Evolutionary conservation across 2,329 filamentous ascomycete species (phyloP).

Genomic region (Penicillium palitans): DNA sequence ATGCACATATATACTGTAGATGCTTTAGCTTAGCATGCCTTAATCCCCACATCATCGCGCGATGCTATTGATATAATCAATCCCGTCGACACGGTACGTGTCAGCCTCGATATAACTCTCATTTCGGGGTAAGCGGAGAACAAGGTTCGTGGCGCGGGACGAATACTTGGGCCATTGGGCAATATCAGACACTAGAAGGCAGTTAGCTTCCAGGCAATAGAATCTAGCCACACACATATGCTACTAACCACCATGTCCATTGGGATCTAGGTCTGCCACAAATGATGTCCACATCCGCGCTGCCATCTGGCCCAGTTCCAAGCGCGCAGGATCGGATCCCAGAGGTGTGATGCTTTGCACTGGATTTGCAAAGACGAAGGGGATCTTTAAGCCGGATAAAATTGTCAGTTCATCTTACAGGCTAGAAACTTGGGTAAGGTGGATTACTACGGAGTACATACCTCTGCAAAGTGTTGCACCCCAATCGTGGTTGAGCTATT

Average conservation of each 20-base stretch:
- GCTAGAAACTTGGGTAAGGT: not conserved
- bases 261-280: slow-evolving; percentile 30
- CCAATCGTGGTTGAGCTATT: slow-evolving; percentile 30
- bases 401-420: not conserved
- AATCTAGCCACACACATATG: not conserved
- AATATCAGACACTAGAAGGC: slow-evolving; percentile 21
- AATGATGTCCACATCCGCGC: slow-evolving; percentile 38
- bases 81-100: slow-evolving; percentile 29
- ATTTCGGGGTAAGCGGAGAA: slow-evolving; percentile 29
- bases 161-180: slow-evolving; percentile 29
- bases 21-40: not conserved
- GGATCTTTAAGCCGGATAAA: slow-evolving; percentile 24
- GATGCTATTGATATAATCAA: slow-evolving; percentile 32
- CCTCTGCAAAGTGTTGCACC: slow-evolving; percentile 35
- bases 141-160: slow-evolving; percentile 24
- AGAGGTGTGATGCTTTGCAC: slow-evolving; percentile 31
- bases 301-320: slow-evolving; percentile 31
- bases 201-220: not conserved
- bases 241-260: slow-evolving; percentile 30
- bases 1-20: not conserved
- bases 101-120: slow-evolving; percentile 32
- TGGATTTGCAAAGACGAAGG: slow-evolving; percentile 35
- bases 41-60: slow-evolving; percentile 15
- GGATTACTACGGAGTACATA: slow-evolving; percentile 8
- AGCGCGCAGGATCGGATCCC: slow-evolving; percentile 26